phyloP scores from a whole-genome alignment of 257 asterid genomes.

The Solanum pinnatisectum region DNA sequence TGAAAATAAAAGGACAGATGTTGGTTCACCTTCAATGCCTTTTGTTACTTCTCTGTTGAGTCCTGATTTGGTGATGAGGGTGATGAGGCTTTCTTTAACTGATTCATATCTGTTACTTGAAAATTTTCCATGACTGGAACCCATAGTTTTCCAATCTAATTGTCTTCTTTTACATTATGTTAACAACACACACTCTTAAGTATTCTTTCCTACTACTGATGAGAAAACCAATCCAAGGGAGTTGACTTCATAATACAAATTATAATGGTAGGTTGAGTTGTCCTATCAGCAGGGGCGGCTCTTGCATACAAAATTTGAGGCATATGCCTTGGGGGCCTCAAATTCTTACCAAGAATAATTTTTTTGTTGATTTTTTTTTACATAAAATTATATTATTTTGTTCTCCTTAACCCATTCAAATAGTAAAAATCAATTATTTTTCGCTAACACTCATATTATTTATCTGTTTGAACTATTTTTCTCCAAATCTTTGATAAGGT shows the following conservation, averaged over 20 bases:
- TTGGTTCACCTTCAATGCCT: background rate
- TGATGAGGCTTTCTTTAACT: background rate
- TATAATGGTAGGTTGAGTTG: background rate
- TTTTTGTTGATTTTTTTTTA: too few relatives aligned
- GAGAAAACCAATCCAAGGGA: background rate
- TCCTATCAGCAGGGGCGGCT: too few relatives aligned
- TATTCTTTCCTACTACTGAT: background rate
- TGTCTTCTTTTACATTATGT: background rate
- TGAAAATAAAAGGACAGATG: background rate
- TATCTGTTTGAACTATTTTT: too few relatives aligned
- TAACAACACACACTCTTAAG: background rate
- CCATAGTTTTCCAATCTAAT: background rate
- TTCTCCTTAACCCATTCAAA: too few relatives aligned
- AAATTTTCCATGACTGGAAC: background rate
- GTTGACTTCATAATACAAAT: background rate
- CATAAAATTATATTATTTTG: too few relatives aligned
- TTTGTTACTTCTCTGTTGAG: too few relatives aligned
- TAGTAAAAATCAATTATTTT: too few relatives aligned
- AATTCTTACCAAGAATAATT: too few relatives aligned
- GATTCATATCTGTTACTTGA: background rate
- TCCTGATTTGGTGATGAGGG: background rate
- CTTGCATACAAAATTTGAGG: too few relatives aligned
- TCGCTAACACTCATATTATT: too few relatives aligned
- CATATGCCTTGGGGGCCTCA: too few relatives aligned
- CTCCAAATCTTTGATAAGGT: too few relatives aligned